Percentiles rank a stretch among this genome's conserved stretches.
phyloP scores from a whole-genome alignment of 208 protist species.

The Naegleria lovaniensis region DNA sequence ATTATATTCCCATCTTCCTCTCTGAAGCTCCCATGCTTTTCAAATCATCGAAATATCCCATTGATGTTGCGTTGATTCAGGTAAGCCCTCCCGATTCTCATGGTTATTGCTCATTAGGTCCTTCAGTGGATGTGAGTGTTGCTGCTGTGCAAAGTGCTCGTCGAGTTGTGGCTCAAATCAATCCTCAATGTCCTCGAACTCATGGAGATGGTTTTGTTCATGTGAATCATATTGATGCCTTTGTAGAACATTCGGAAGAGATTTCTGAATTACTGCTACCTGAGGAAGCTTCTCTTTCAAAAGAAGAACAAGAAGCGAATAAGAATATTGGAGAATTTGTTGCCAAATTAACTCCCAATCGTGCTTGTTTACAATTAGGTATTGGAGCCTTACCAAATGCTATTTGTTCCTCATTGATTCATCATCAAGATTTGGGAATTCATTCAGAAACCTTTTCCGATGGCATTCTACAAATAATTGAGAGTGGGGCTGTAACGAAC shows the following conservation, averaged over 20 bases:
- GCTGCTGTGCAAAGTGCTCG: constrained; percentile 41
- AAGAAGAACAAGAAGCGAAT: not conserved
- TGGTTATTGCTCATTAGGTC: constrained; percentile 50
- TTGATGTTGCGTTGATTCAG: constrained; percentile 42
- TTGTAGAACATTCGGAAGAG: constrained; percentile 28
- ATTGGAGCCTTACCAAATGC: constrained; percentile 54
- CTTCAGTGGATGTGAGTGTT: constrained; percentile 40
- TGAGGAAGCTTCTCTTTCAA: not conserved
- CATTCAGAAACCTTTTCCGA: constrained; percentile 60
- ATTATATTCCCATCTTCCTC: not conserved
- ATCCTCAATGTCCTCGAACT: constrained; percentile 45
- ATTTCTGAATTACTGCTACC: not conserved
- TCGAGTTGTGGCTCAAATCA: constrained; percentile 49
- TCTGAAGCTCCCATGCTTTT: not conserved
- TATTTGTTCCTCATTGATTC: constrained; percentile 32
- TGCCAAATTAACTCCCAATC: constrained; percentile 45
- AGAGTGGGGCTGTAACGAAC: constrained; percentile 43
- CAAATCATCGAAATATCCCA: constrained; percentile 12
- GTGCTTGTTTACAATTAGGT: constrained; percentile 50
- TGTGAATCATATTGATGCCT: constrained; percentile 38
- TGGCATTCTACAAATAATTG: constrained; percentile 32
- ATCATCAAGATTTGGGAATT: constrained; percentile 49
- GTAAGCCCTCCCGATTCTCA: constrained; percentile 46
- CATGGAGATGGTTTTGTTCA: constrained; percentile 49
- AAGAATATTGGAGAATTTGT: constrained; percentile 43